Percentiles rank a stretch among this genome's conserved stretches.
Evolutionary conservation across 2,329 filamentous ascomycete genomes (phyloP).

Genomic region (Dryadomyces quercivorus): DNA sequence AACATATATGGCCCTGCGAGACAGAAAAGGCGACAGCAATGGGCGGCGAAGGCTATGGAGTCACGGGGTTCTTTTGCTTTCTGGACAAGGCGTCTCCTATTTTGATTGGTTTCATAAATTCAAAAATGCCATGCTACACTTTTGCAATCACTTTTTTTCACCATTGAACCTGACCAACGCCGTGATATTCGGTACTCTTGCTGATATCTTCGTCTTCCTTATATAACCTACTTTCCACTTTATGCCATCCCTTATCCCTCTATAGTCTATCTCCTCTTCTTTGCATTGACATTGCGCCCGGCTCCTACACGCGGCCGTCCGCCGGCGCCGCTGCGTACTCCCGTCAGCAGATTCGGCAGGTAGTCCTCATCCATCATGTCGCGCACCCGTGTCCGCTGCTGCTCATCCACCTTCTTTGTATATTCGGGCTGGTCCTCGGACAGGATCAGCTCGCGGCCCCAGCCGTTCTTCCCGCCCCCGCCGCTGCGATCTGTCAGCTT

Average conservation of each 20-base stretch:
- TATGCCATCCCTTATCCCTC: background rate
- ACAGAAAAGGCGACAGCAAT: too few species aligned
- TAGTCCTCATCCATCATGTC: constrained; percentile 96
- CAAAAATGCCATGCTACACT: background rate
- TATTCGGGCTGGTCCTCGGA: constrained; percentile 97
- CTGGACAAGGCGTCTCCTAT: background rate
- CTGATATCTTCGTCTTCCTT: too few species aligned
- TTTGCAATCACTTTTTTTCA: background rate
- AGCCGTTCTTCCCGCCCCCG: constrained; percentile 75
- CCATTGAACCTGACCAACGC: background rate
- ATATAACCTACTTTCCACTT: background rate
- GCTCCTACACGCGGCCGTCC: constrained; percentile 72
- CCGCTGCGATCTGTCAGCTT: constrained; percentile 43
- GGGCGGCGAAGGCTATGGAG: background rate
- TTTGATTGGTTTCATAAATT: background rate
- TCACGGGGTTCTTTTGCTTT: background rate
- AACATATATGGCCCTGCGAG: too few species aligned
- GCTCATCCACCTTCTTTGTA: constrained; percentile 46
- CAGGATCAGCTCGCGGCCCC: constrained; percentile 74
- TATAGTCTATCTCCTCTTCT: constrained; percentile 39
- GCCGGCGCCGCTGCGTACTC: constrained; percentile 52
- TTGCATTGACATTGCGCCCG: constrained; percentile 76
- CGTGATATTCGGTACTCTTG: too few species aligned
- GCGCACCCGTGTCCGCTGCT: constrained; percentile 55
- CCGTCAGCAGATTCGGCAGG: constrained; percentile 71